phyloP scores from a whole-genome alignment of 2,329 filamentous ascomycete genomes.

The Dactylellina parvicollis region DNA sequence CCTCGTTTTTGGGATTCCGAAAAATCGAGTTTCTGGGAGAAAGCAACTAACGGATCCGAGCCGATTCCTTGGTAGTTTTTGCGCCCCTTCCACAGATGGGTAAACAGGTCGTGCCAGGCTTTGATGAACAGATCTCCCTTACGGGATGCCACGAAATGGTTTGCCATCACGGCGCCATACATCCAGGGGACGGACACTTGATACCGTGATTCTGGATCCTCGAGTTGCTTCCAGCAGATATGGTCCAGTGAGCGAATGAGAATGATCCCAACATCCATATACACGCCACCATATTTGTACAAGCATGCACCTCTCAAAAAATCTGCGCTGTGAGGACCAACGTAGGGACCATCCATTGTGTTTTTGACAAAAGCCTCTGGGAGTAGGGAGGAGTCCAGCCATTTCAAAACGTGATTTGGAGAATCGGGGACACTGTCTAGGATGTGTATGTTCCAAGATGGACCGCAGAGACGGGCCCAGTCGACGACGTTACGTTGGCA shows the following conservation, averaged over 20 bases:
- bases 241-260: slow-evolving; percentile 62
- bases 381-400: slow-evolving; percentile 60
- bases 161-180: slow-evolving; percentile 59
- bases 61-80: slow-evolving; percentile 60
- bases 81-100: slow-evolving; percentile 60
- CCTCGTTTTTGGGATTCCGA: slow-evolving; percentile 56
- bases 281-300: slow-evolving; percentile 63
- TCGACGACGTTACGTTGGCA: slow-evolving; percentile 62
- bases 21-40: slow-evolving; percentile 58
- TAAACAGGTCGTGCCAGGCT: slow-evolving; percentile 62
- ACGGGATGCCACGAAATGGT: slow-evolving; percentile 64
- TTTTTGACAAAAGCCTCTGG: slow-evolving; percentile 63
- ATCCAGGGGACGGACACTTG: slow-evolving; percentile 60
- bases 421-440: slow-evolving; percentile 62
- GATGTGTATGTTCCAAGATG: slow-evolving; percentile 63
- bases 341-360: slow-evolving; percentile 63
- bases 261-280: slow-evolving; percentile 63
- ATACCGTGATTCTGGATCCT: slow-evolving; percentile 60
- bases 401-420: slow-evolving; percentile 61
- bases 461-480: slow-evolving; percentile 63
- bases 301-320: slow-evolving; percentile 64
- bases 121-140: slow-evolving; percentile 64
- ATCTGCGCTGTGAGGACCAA: slow-evolving; percentile 65
- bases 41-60: slow-evolving; percentile 58
- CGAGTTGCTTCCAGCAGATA: slow-evolving; percentile 63